Base-by-base conservation (phyloP, 495 filamentous ascomycete genomes). In the Ramalina intermedia region DNA sequence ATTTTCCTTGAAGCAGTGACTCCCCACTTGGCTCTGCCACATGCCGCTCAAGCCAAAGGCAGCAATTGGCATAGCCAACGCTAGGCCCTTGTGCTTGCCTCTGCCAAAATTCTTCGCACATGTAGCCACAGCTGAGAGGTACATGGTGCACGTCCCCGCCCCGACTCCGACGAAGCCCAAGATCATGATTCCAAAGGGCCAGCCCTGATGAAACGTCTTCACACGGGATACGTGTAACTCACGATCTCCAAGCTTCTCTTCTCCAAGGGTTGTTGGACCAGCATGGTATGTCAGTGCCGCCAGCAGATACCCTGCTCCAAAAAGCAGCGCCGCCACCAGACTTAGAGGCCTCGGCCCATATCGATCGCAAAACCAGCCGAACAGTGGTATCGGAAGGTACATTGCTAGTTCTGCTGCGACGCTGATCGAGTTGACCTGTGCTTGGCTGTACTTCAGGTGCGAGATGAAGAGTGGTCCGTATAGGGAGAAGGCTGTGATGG, bases 41-140 rank as follows among this genome's bases (percentile, higher is more conserved):
- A 98, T 85, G 5, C 86, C 84, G 56, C 89, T 94, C 42, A 98
- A 65, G 11, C 91, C 91, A 61, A 94, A 94, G 3, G 83, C 79
- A 0, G 91, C 87, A 67, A 98, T 96, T 6, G 91, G 91, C 45
- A 85, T 64, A 20, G 89, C 90, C 46, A 98, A 68, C 58, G 93
- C 88, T 48, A 98, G 63, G 0, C 91, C 90, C 60, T 87, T 84
- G 56, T 93, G 78, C 59, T 82, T 87, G 3, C 88, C 85, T 37
- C 81, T 71, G 17, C 90, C 86, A 62, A 96, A 96, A 64, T 95
- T 96, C 76, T 98, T 98, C 21, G 90, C 91, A 51, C 87, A 94
- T 2, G 89, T 94, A 20, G 91, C 87, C 26, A 98, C 82, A 0
- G 85, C 84, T 35, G 77, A 73, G 23, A 96, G 61, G 61, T 96